Percentiles rank a stretch among this genome's conserved stretches.
Conservation (phyloP, 352 stramenopile genomes). For the Phytophthora macrochlamydospora region DNA sequence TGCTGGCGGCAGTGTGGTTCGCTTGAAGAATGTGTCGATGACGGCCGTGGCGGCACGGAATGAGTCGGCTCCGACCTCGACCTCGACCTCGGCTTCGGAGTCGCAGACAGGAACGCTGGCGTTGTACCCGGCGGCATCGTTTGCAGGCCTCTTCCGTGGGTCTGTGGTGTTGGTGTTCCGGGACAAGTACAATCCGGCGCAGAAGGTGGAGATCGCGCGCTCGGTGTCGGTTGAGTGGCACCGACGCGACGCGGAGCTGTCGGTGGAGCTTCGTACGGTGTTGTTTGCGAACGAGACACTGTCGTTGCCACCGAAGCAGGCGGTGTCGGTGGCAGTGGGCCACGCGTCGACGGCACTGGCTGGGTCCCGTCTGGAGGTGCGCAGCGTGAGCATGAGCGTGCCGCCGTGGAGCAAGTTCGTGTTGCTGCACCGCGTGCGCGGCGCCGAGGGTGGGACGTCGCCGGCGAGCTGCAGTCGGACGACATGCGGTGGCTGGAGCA, state of each 20-base stretch:
- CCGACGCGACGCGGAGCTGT: neutral
- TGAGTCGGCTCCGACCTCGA: neutral
- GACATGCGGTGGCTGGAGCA: conserved; percentile 18
- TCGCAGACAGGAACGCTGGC: neutral
- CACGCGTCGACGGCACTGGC: conserved; percentile 8
- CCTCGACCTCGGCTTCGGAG: neutral
- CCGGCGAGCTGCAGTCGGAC: conserved; percentile 11
- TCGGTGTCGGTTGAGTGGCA: neutral
- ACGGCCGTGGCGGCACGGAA: neutral
- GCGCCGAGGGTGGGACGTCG: conserved; percentile 3
- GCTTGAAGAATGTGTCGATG: neutral
- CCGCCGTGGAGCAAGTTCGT: neutral
- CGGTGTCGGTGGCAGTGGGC: conserved; percentile 15
- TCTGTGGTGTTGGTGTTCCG: neutral
- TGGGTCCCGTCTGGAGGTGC: neutral
- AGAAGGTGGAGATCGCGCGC: neutral
- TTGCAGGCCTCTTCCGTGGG: neutral
- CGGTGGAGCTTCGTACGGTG: neutral
- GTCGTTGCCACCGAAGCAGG: conserved; percentile 13
- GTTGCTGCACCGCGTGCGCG: neutral
- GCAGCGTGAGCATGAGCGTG: neutral
- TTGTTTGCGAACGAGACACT: conserved; percentile 28
- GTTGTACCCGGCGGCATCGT: neutral
- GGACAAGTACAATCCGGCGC: neutral
- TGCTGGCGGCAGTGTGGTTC: neutral